Evolutionary conservation across 768 basidiomycete genomes (phyloP).

Genomic region (Pleurotus platypus): DNA sequence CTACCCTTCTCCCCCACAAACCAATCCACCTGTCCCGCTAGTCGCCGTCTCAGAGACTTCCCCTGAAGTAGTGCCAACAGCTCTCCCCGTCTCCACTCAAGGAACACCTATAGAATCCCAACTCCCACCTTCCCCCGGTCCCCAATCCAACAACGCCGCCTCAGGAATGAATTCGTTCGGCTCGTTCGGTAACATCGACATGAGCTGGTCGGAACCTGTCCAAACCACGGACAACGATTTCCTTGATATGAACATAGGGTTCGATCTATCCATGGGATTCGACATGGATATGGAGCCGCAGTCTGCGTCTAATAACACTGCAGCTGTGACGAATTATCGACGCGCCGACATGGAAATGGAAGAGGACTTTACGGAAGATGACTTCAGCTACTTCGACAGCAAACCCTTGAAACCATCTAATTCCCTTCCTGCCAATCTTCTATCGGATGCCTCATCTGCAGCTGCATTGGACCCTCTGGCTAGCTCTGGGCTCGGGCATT

Average conservation of each 20-base stretch:
- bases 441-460: background rate
- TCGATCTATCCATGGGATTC: slow-evolving; percentile 23
- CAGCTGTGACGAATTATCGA: slow-evolving; percentile 23
- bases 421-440: slow-evolving; percentile 6
- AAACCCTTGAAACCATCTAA: slow-evolving; percentile 27
- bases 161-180: slow-evolving; percentile 26
- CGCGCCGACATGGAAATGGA: slow-evolving; percentile 44
- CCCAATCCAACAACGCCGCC: slow-evolving; percentile 13
- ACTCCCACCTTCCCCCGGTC: slow-evolving; percentile 12
- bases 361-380: slow-evolving; percentile 77
- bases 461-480: slow-evolving; percentile 8
- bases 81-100: slow-evolving; percentile 6
- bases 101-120: slow-evolving; percentile 1
- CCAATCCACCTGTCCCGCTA: slow-evolving; percentile 26
- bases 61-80: slow-evolving; percentile 13
- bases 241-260: slow-evolving; percentile 27
- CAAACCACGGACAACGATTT: slow-evolving; percentile 52
- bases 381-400: slow-evolving; percentile 84
- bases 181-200: slow-evolving; percentile 37
- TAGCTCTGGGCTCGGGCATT: slow-evolving; percentile 23
- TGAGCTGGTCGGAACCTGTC: slow-evolving; percentile 37
- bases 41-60: slow-evolving; percentile 22
- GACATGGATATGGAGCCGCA: slow-evolving; percentile 23
- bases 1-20: slow-evolving; percentile 60
- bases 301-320: slow-evolving; percentile 25